Percentiles rank a stretch among this genome's conserved stretches.
These are phyloP conservation scores for Fomitopsis palustris DNA, from an alignment of 1,284 basidiomycete species.

Conservation along the genomic window DNA sequence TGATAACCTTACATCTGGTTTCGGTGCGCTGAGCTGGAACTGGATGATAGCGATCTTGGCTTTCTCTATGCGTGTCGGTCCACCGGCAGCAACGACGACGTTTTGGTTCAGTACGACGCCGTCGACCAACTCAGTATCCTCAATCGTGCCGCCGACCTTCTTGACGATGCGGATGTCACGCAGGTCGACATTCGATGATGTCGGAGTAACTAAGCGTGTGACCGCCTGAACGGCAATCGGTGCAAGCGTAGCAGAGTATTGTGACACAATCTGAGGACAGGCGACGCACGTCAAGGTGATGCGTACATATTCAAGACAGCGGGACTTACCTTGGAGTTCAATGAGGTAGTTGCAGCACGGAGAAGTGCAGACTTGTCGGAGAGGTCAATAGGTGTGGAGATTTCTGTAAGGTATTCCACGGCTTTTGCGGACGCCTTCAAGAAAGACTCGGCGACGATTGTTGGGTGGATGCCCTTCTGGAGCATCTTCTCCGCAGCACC, in stretches of 20 bases:
- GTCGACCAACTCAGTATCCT: conserved; percentile 97
- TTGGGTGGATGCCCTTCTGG: conserved; percentile 96
- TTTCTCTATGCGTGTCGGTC: conserved; percentile 95
- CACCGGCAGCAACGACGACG: conserved; percentile 87
- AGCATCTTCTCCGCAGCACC: conserved; percentile 97
- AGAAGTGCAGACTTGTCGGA: conserved; percentile 85
- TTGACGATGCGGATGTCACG: conserved; percentile 96
- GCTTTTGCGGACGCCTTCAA: conserved; percentile 89
- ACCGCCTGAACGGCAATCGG: conserved; percentile 98
- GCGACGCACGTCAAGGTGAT: background rate
- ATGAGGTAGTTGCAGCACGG: conserved; percentile 90
- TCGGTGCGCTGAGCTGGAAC: conserved; percentile 97
- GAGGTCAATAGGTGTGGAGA: conserved; percentile 91
- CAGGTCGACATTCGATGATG: conserved; percentile 93
- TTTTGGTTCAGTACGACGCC: conserved; percentile 97
- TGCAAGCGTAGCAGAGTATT: conserved; percentile 96
- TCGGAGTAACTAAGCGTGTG: conserved; percentile 80
- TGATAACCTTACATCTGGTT: conserved; percentile 80
- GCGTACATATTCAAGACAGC: background rate
- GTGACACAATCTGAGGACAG: conserved; percentile 84
- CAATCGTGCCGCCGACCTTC: conserved; percentile 98
- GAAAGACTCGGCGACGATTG: conserved; percentile 96
- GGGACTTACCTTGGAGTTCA: conserved; percentile 86
- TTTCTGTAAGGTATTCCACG: conserved; percentile 92
- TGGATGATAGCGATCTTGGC: conserved; percentile 99